Base-by-base conservation (phyloP, 495 filamentous ascomycete species). In the Aspergillus hancockii region DNA sequence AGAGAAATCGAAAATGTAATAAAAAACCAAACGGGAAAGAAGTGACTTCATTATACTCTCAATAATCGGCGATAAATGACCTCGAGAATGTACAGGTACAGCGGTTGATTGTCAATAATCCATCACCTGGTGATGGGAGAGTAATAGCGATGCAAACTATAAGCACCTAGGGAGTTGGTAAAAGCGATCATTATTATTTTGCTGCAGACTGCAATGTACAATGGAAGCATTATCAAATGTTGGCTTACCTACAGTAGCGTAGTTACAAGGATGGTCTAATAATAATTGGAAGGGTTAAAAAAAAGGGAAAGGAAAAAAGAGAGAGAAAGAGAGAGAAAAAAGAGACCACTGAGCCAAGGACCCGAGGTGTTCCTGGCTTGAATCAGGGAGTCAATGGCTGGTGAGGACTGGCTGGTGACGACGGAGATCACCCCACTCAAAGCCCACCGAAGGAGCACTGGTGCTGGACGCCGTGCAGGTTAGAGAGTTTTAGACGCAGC, bases 351-450 rank as follows among this genome's bases (percentile, higher is more conserved):
- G 57, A 54, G 58, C 63, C 62, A 65, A 68, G 66, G 53, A 55
- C 53, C 66, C 60, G 60, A 68, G 65, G 65, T 68, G 65, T 68
- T 68, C 65, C 62, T 65, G 65, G 65, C 58, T 55, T 64, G 60
- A 63, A 58, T 61, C 59, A 63, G 66, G 61, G 60, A 68, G 63
- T 52, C 56, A 63, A 62, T 66, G 62, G 62, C 62, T 64, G 62
- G 65, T 56, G 54, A 65, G 52, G 57, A 68, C 62, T 67, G 60
- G 65, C 62, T 55, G 66, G 58, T 43, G 45, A 60, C 36, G 52
- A 49, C 60, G 62, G 66, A 68, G 66, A 69, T 69, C 66, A 57
- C 66, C 57, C 66, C 66, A 64, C 63, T 56, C 43, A 52, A 50
- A 64, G 62, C 38, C 62, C 62, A 68, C 60, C 62, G 50, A 49